phyloP scores from a whole-genome alignment of 2,329 filamentous ascomycete species.

The Leptoxyphium fumago region DNA sequence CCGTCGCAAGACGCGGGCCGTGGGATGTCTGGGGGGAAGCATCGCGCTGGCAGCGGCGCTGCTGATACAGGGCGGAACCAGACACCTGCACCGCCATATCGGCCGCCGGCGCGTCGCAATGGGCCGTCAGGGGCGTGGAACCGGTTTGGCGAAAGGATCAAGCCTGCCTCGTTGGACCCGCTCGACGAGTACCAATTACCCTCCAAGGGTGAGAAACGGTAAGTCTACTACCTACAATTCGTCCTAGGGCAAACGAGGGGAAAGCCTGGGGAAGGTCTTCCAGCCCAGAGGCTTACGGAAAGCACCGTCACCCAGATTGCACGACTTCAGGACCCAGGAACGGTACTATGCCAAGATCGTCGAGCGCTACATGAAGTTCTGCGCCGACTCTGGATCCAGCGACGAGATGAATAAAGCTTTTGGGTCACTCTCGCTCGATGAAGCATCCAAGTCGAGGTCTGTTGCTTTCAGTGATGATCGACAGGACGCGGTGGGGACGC shows the following conservation, averaged over 20 bases:
- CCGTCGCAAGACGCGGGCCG: no score
- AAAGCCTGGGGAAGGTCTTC: not conserved
- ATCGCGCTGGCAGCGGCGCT: no score
- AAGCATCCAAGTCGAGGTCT: not conserved
- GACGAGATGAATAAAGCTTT: constrained; percentile 65
- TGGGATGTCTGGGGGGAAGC: no score
- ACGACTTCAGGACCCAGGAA: constrained; percentile 63
- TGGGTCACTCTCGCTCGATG: constrained; percentile 41
- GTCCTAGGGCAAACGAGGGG: not conserved
- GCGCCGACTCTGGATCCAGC: constrained; percentile 55
- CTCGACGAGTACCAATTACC: constrained; percentile 72
- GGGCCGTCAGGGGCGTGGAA: constrained; percentile 46
- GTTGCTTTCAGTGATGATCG: not conserved
- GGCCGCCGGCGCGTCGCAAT: constrained; percentile 14
- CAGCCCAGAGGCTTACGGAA: not conserved
- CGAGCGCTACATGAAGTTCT: constrained; percentile 80
- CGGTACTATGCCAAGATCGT: constrained; percentile 76
- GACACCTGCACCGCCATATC: constrained; percentile 4
- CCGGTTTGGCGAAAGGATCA: constrained; percentile 36
- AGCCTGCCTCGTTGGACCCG: constrained; percentile 59
- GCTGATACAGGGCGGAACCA: not conserved
- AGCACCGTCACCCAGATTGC: constrained; percentile 20
- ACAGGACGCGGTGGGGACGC: not conserved
- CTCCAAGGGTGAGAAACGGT: constrained; percentile 84
- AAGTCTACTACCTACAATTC: constrained; percentile 10